Evolutionary conservation across 352 stramenopile genomes (phyloP), one percentile per base, ranked within the genome.

Genomic region (Globisporangium perplexum): DNA sequence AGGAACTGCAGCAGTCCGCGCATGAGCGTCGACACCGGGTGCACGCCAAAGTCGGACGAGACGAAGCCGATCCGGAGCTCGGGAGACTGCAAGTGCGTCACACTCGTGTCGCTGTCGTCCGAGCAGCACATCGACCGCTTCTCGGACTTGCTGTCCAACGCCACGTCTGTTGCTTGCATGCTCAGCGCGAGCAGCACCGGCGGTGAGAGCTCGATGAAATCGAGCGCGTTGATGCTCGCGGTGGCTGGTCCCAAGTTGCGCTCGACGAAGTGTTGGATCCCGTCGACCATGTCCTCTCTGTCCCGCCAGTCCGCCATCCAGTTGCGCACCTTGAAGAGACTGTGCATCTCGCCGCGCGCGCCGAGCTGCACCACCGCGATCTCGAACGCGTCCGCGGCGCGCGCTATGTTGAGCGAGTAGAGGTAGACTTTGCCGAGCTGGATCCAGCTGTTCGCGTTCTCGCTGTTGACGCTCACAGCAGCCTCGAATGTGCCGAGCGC

Each of bases 11-110:
- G 48, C 17, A 93, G 59, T 0, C 86, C 83, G 3, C 83, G 73
- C 45, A 95, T 58, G 7, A 93, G 56, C 20, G 71, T 76, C 23
- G 77, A 70, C 11, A 95, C 78, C 0, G 86, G 86, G 54, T 95
- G 86, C 3, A 93, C 53, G 10, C 82, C 83, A 63, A 94, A 92
- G 51, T 95, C 86, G 1, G 83, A 88, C 26, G 80, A 90, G 15
- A 92, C 65, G 42, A 93, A 93, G 5, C 83, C 83, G 24, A 89
- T 50, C 1, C 75, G 73, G 3, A 88, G 50, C 23, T 68, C 56
- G 1, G 62, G 48, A 0, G 72, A 68, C 36, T 55, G 57, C 3
- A 88, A 35, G 8, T 24, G 58, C n/a, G 39, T 50, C 7, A 51
- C 51, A 23, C 55, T 59, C 35, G 23, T 53, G 56, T 33, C 62